A percentile compares a stretch with the other conserved stretches of the same genome.
These are phyloP conservation scores for Didymella arachidicola DNA, from an alignment of 2,329 filamentous ascomycete species.

Conservation along the genomic window DNA sequence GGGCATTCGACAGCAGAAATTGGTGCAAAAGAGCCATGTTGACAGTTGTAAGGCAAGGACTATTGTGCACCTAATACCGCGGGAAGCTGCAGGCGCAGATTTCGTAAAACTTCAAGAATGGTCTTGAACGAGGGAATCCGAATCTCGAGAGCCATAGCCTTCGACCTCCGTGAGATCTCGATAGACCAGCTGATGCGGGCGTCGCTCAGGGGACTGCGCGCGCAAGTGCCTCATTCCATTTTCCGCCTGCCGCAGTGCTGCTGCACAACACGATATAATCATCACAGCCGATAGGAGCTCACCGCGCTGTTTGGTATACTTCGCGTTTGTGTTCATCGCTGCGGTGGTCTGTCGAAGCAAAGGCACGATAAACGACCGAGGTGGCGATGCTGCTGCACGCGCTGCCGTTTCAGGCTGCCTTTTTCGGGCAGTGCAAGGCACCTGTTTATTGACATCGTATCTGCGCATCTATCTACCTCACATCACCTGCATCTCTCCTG, in stretches of 20 bases:
- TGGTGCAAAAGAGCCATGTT: no score
- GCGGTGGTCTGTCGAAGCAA: not conserved
- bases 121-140: no score
- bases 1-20: no score
- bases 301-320: not conserved
- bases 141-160: not conserved
- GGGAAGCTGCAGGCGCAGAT: no score
- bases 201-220: not conserved
- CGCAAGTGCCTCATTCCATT: not conserved
- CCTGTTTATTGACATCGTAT: slow-evolving; percentile 12
- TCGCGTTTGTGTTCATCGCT: not conserved
- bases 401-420: slow-evolving; percentile 20
- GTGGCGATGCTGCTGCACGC: slow-evolving; percentile 18
- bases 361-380: not conserved
- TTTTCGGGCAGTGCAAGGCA: slow-evolving; percentile 21
- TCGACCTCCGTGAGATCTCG: not conserved
- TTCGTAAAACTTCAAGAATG: no score
- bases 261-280: not conserved
- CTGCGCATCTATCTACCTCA: not conserved
- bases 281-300: not conserved
- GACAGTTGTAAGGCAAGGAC: no score
- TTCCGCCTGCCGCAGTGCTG: not conserved
- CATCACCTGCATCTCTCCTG: not conserved
- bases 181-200: not conserved
- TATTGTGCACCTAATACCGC: no score